Conservation (phyloP, 1,139 yeast genomes). For the Lodderomyces elongisporus region DNA sequence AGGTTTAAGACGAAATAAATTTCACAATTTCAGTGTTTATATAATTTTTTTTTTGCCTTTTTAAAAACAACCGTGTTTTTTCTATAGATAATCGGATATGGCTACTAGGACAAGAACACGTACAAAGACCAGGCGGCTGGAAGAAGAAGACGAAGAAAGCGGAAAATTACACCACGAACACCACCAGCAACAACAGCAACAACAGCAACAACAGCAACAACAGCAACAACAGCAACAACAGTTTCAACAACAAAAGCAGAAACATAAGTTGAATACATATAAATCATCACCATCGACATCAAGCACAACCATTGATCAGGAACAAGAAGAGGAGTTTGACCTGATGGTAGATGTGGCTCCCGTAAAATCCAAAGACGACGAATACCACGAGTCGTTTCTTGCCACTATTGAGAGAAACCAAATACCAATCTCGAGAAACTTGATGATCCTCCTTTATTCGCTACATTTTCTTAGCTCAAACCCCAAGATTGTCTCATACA, state of each 20-base stretch:
- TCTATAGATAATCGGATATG: slow-evolving; percentile 3
- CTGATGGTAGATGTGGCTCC: neutral
- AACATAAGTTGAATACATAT: neutral
- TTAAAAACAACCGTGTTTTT: too few species aligned
- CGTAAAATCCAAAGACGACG: slow-evolving; percentile 6
- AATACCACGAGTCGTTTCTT: slow-evolving; percentile 21
- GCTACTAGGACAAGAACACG: slow-evolving; percentile 7
- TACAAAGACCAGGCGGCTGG: slow-evolving; percentile 1
- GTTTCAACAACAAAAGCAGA: too few species aligned
- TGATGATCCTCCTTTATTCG: slow-evolving; percentile 26
- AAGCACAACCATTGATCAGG: too few species aligned
- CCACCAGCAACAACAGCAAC: too few species aligned
- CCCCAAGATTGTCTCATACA: slow-evolving; percentile 19
- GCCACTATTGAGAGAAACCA: slow-evolving; percentile 39
- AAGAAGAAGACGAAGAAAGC: too few species aligned
- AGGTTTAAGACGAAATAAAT: too few species aligned
- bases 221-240: too few species aligned
- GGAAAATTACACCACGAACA: too few species aligned
- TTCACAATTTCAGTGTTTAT: too few species aligned
- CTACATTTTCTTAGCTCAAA: slow-evolving; percentile 19
- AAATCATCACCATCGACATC: neutral
- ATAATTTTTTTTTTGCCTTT: too few species aligned
- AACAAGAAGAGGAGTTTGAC: too few species aligned
- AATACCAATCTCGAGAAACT: slow-evolving; percentile 27
- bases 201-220: too few species aligned